Evolutionary conservation across 371 early-diverging fungal genomes (phyloP).

Genomic region (Rhizopus stolonifer): DNA sequence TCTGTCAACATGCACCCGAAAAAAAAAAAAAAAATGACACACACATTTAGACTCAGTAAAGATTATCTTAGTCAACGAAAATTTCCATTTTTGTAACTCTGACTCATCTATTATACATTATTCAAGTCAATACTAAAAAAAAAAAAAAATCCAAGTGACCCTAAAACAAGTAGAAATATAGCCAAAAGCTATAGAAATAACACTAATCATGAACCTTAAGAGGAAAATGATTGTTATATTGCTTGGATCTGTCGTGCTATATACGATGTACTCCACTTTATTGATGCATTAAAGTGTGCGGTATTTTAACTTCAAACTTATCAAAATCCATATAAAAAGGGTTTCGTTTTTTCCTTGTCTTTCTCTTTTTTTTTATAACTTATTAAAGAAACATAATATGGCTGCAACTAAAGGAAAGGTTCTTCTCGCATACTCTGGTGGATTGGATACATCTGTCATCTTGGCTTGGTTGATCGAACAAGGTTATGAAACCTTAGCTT

Average conservation of each 20-base stretch:
- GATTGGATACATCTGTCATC: constrained; percentile 97
- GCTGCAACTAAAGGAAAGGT: constrained; percentile 80
- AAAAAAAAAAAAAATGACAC: too few relatives aligned
- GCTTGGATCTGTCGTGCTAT: too few relatives aligned
- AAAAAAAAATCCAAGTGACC: constrained; percentile 1
- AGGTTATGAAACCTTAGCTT: constrained; percentile 95
- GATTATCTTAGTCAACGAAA: background rate
- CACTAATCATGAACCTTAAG: too few relatives aligned
- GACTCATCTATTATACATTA: constrained; percentile 20
- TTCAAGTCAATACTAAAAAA: too few relatives aligned
- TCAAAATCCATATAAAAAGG: constrained; percentile 5
- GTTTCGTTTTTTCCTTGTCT: background rate
- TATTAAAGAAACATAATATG: constrained; percentile 16
- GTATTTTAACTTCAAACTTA: too few relatives aligned
- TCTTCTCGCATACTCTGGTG: constrained; percentile 96
- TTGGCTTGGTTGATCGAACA: constrained; percentile 96
- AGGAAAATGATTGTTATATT: too few relatives aligned
- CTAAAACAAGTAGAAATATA: too few relatives aligned
- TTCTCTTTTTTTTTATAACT: constrained; percentile 4
- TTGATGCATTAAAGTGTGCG: too few relatives aligned
- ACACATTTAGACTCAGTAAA: background rate
- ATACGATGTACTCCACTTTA: too few relatives aligned
- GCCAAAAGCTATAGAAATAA: too few relatives aligned
- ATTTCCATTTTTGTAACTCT: constrained; percentile 15
- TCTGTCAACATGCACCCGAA: background rate